phyloP scores from a whole-genome alignment of 352 stramenopile genomes.

The Globisporangium paddicum region DNA sequence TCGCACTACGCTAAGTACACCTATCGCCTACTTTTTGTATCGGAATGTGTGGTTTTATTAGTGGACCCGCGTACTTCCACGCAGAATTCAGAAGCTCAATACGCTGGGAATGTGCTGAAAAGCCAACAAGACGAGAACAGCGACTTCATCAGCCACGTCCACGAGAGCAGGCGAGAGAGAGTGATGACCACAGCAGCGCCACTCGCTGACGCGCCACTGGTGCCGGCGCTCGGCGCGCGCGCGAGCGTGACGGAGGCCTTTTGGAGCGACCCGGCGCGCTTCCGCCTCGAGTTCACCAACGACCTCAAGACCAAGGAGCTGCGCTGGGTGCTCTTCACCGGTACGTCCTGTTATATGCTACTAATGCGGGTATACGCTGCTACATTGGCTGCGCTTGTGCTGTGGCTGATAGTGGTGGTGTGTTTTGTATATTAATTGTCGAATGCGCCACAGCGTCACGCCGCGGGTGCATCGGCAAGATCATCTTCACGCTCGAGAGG shows the following conservation, averaged over 20 bases:
- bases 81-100: no score
- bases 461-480: constrained; percentile 66
- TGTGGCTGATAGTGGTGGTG: no score
- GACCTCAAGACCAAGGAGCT: constrained; percentile 66
- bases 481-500: constrained; percentile 77
- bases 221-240: constrained; percentile 18
- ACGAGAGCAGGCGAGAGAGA: no score
- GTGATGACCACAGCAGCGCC: background rate
- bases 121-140: no score
- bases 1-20: no score
- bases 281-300: constrained; percentile 71
- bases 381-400: background rate
- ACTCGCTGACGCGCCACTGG: background rate
- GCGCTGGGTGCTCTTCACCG: constrained; percentile 79
- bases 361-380: background rate
- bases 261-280: constrained; percentile 27
- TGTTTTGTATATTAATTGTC: no score
- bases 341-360: constrained; percentile 13
- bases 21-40: no score
- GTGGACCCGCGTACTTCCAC: no score
- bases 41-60: no score
- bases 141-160: no score
- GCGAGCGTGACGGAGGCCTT: constrained; percentile 47
- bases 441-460: constrained; percentile 22
- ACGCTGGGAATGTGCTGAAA: no score